Percentiles rank a stretch among this genome's conserved stretches.
Evolutionary conservation across 441 rosid genomes (phyloP).

Genomic region (Metrosideros polymorpha): DNA sequence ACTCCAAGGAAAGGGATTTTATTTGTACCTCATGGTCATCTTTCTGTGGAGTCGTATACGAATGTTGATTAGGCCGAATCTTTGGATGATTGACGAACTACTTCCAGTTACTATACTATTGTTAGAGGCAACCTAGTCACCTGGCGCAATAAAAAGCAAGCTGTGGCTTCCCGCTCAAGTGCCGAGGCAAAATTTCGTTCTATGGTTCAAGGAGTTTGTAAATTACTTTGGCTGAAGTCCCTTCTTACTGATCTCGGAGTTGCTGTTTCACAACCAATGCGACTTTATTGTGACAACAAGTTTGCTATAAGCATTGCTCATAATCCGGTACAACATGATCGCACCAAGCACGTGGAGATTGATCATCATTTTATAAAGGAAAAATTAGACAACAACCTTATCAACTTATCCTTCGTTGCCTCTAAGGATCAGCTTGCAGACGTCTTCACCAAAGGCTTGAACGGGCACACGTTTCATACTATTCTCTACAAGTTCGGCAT

Average conservation of each 20-base stretch:
- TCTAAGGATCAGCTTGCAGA: neutral
- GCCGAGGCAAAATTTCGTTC: neutral
- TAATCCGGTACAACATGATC: neutral
- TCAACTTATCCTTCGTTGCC: neutral
- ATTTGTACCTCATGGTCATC: neutral
- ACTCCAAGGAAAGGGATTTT: neutral
- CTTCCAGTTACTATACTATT: too few species aligned
- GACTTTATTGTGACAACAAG: too few species aligned
- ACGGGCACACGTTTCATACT: neutral
- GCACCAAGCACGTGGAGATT: neutral
- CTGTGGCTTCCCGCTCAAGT: neutral
- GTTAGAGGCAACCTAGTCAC: too few species aligned
- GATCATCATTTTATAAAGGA: neutral
- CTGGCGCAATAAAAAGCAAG: neutral
- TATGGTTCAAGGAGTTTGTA: neutral
- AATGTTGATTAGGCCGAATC: neutral
- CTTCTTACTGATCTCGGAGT: neutral
- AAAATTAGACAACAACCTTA: neutral
- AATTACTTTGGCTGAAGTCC: neutral
- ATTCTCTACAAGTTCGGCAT: neutral
- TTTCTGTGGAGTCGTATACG: neutral
- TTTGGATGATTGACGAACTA: too few species aligned
- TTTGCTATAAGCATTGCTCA: neutral
- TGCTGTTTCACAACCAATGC: too few species aligned
- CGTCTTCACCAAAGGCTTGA: neutral